Conservation (phyloP, 441 rosid genomes). For the Brassica balearica region DNA sequence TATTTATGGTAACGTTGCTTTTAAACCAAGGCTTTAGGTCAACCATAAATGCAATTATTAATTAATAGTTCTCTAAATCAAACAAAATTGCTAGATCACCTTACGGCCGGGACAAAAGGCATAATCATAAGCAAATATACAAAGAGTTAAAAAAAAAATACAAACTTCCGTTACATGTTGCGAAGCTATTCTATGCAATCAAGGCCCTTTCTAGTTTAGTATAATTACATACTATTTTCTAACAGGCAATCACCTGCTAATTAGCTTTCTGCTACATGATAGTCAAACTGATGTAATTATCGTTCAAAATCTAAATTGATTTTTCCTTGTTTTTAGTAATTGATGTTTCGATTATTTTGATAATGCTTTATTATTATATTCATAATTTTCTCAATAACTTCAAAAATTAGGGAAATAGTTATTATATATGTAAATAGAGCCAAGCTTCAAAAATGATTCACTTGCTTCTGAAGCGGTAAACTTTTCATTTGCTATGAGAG, state of each 20-base stretch:
- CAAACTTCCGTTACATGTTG: not conserved
- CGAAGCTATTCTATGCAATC: too few relatives aligned
- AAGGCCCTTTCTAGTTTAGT: too few relatives aligned
- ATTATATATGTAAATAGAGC: not conserved
- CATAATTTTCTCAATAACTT: not conserved
- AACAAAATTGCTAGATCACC: constrained; percentile 8
- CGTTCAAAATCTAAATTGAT: not conserved
- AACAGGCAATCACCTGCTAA: not conserved
- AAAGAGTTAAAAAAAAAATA: too few relatives aligned
- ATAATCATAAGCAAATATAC: not conserved
- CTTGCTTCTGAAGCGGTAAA: not conserved
- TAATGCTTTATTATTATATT: not conserved
- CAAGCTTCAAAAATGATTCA: not conserved
- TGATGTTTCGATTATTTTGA: not conserved
- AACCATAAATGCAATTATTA: not conserved
- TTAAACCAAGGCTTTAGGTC: constrained; percentile 39
- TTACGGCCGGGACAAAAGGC: not conserved
- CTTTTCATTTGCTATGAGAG: not conserved
- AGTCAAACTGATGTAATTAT: not conserved
- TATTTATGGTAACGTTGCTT: constrained; percentile 40
- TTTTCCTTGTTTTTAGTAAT: not conserved
- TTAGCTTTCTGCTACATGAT: not conserved
- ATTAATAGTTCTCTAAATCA: not conserved
- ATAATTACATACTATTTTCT: too few relatives aligned
- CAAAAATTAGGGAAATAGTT: not conserved